A percentile compares a stretch with the other conserved stretches of the same genome.
These are phyloP conservation scores for Wickerhamomyces alni DNA, from an alignment of 805 yeast genomes.

Conservation along the genomic window DNA sequence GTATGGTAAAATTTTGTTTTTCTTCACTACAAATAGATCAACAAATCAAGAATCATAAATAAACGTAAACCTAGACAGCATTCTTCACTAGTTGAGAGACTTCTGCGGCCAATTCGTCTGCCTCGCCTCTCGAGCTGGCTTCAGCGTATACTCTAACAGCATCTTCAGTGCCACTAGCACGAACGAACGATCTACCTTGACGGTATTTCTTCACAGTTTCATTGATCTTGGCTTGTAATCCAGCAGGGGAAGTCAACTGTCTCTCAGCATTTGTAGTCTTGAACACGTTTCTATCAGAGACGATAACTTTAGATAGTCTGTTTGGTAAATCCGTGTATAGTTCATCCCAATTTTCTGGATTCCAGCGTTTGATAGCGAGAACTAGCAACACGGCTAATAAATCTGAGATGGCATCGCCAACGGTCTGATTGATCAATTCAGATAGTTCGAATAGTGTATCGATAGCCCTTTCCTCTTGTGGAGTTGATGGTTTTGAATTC, in stretches of 20 bases:
- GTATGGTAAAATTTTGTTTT: no score
- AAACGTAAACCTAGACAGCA: constrained; percentile 3
- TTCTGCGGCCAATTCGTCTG: constrained; percentile 37
- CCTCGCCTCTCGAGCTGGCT: constrained; percentile 49
- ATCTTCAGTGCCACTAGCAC: constrained; percentile 97
- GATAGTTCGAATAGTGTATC: constrained; percentile 54
- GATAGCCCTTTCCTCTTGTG: constrained; percentile 43
- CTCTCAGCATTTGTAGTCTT: constrained; percentile 90
- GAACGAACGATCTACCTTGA: constrained; percentile 80
- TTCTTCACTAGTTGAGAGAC: constrained; percentile 33
- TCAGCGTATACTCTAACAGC: constrained; percentile 96
- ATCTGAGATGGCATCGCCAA: constrained; percentile 98
- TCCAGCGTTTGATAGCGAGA: constrained; percentile 45
- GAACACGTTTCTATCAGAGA: constrained; percentile 73
- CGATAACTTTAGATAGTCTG: constrained; percentile 71
- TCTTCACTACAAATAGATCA: no score
- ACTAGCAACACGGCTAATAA: constrained; percentile 71
- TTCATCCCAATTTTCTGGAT: constrained; percentile 68
- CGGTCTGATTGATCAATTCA: constrained; percentile 85
- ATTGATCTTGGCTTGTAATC: constrained; percentile 73
- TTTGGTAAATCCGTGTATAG: constrained; percentile 86
- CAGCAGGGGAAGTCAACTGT: constrained; percentile 65
- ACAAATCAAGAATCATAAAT: not conserved
- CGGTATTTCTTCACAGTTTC: constrained; percentile 46
- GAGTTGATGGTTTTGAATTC: constrained; percentile 29